These are phyloP conservation scores for Penicillium canariense DNA, from an alignment of 495 filamentous ascomycete species.

Conservation along the genomic window DNA sequence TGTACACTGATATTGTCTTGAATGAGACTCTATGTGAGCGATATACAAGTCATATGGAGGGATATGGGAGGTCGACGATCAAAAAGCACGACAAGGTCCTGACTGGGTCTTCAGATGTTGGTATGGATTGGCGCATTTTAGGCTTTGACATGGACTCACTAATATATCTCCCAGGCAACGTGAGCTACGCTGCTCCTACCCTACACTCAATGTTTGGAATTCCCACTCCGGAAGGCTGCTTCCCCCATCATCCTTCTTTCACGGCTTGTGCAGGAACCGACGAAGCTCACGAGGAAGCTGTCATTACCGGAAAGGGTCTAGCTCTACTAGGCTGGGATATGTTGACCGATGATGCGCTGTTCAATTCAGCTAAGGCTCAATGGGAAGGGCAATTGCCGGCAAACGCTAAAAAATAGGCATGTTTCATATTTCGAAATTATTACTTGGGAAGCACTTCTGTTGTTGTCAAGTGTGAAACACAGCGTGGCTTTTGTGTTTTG, in stretches of 20 bases:
- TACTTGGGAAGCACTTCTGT: too few species aligned
- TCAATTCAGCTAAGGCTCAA: constrained; percentile 3
- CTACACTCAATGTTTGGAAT: constrained; percentile 53
- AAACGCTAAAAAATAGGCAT: too few species aligned
- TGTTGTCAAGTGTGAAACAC: too few species aligned
- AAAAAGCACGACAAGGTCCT: constrained; percentile 31
- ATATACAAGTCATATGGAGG: constrained; percentile 44
- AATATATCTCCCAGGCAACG: constrained; percentile 33
- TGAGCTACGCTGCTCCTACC: constrained; percentile 57
- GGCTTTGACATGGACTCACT: background rate
- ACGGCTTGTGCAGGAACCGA: constrained; percentile 45
- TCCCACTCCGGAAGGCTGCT: constrained; percentile 29
- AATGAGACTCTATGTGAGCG: constrained; percentile 46
- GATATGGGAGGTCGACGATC: background rate
- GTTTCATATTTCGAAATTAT: too few species aligned
- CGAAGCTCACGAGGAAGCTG: constrained; percentile 44
- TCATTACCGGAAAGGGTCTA: constrained; percentile 51
- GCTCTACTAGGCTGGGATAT: constrained; percentile 51
- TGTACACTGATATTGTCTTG: constrained; percentile 52
- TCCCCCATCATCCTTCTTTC: constrained; percentile 54
- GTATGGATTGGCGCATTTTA: too few species aligned
- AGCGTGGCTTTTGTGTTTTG: too few species aligned
- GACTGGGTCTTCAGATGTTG: constrained; percentile 41
- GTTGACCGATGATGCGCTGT: constrained; percentile 25
- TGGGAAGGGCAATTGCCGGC: constrained; percentile 10